phyloP scores from a whole-genome alignment of 169 alveolate species.

The Eimeria sp. region DNA sequence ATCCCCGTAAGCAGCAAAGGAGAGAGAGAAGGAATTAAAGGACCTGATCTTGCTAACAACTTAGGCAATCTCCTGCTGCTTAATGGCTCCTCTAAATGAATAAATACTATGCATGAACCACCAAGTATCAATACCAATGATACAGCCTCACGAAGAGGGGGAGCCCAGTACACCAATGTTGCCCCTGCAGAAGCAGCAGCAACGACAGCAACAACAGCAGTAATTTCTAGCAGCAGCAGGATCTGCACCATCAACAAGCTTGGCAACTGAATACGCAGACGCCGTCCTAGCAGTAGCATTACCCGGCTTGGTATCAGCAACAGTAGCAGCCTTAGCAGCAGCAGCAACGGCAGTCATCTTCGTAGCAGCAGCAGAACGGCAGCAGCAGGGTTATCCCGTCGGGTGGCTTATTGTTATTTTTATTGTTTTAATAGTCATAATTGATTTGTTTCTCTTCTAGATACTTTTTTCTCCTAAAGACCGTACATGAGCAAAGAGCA shows the following conservation, averaged over 20 bases:
- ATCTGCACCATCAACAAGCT: neutral
- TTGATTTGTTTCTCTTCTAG: no score
- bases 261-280: neutral
- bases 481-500: neutral
- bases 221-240: neutral
- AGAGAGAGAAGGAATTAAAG: conserved; percentile 16
- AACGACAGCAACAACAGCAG: conserved; percentile 37
- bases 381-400: no score
- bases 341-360: neutral
- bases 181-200: conserved; percentile 68
- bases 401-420: no score
- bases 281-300: no score
- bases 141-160: conserved; percentile 1
- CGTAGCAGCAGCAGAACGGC: neutral
- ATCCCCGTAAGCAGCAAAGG: conserved; percentile 28
- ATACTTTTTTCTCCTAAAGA: no score
- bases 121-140: conserved; percentile 9
- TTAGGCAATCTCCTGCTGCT: neutral
- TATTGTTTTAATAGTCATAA: no score
- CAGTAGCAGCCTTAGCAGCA: neutral
- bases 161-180: neutral
- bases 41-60: neutral
- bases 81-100: neutral
- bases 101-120: neutral
- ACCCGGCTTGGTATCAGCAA: no score